Evolutionary conservation across 768 basidiomycete species (phyloP), one percentile per base, ranked within the genome.

Genomic region (Mycena galericulata): DNA sequence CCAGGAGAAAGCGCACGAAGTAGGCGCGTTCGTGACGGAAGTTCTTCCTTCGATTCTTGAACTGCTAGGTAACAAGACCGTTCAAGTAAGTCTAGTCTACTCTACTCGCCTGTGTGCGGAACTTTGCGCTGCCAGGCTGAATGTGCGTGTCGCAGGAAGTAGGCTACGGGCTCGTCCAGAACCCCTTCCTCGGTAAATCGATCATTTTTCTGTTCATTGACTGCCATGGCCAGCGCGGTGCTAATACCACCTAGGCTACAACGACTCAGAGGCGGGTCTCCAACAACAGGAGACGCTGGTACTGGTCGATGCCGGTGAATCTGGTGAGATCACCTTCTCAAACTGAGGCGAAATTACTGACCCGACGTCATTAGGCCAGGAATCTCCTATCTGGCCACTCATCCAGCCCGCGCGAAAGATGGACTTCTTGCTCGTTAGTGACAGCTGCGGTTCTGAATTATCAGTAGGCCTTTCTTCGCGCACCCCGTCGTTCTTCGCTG

Each of bases 401-500:
- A 51, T 61, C 47, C 60, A 61, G 49, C 60, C 60, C 1, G 60
- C 17, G 27, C 50, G 60, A 41, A 61, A 61, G 41, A 61, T 61
- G 60, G 60, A 61, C 47, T 61, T 61, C 47, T 51, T 61, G 17
- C 60, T 61, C 49, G 60, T 61, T 20, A 61, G 47, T 30, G 60
- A 61, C 60, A 61, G 60, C n/a, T n/a, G n/a, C n/a, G n/a, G n/a
- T n/a, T n/a, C n/a, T n/a, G n/a, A n/a, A n/a, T n/a, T n/a, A n/a
- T 38, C 60, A 36, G 60, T 61, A 61, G 26, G 34, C 51, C 26
- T 40, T 51, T 49, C 26, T 51, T 41, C 38, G 20, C 47, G 18
- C 60, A 50, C 36, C 27, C 29, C 38, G 22, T 51, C 27, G 51
- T 41, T 27, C 36, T 24, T 61, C 47, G 47, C 36, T 51, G 60